Percentiles rank a stretch among this genome's conserved stretches.
Evolutionary conservation across 805 yeast species (phyloP).

Genomic region (Metschnikowia peoriensis): DNA sequence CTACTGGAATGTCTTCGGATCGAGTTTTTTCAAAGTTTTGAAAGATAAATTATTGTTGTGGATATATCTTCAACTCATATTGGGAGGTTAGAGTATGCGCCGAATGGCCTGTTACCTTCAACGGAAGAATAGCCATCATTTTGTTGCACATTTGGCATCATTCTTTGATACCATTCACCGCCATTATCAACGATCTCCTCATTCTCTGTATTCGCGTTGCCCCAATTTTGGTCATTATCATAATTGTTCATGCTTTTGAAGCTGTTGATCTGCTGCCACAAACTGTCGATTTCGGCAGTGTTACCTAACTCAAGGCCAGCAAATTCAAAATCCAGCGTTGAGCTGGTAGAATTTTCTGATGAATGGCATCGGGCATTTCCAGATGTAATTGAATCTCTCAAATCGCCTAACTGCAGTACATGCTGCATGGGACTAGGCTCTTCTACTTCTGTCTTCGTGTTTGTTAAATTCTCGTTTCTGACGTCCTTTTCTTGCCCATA

Average conservation of each 20-base stretch:
- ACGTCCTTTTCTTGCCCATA: neutral
- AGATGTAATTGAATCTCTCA: neutral
- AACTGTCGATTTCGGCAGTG: conserved; percentile 8
- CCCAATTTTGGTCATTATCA: neutral
- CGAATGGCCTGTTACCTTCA: conserved; percentile 1
- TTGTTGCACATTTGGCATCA: conserved; percentile 8
- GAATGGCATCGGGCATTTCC: neutral
- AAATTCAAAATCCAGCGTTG: conserved; percentile 6
- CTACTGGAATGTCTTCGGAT: too few relatives aligned
- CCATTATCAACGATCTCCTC: neutral
- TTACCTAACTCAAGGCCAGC: conserved; percentile 2
- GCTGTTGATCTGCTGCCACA: conserved; percentile 12
- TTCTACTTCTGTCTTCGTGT: too few relatives aligned
- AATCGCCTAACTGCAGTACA: neutral
- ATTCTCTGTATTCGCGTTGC: neutral
- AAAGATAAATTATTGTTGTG: too few relatives aligned
- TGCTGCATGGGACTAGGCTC: neutral
- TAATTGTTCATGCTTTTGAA: conserved; percentile 4
- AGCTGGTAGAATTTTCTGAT: conserved; percentile 3
- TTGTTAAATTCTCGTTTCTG: too few relatives aligned
- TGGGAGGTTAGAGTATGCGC: neutral
- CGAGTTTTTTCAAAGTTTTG: too few relatives aligned
- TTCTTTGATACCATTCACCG: conserved; percentile 5
- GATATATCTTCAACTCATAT: too few relatives aligned
- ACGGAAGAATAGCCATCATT: conserved; percentile 1